Evolutionary conservation across 371 early-diverging fungal genomes (phyloP).

Genomic region (Actinomortierella ambigua): DNA sequence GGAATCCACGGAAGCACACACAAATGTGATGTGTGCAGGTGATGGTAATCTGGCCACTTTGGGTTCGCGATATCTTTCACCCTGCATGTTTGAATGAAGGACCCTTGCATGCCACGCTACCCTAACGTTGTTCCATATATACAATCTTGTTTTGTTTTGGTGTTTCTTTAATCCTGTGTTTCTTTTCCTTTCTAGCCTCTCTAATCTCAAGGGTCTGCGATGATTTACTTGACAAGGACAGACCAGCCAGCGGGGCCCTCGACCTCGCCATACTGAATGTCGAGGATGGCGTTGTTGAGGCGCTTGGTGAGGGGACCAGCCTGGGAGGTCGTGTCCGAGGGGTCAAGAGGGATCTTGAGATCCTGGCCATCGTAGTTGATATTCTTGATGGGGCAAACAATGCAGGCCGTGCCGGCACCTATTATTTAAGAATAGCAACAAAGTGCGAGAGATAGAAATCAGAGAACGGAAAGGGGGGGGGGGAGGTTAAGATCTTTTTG

Average conservation of each 20-base stretch:
- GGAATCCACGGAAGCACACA: no score
- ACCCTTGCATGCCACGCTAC: no score
- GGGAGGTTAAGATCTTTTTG: no score
- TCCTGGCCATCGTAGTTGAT: conserved; percentile 75
- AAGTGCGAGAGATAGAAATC: conserved; percentile 7
- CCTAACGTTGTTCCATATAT: no score
- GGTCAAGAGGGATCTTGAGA: conserved; percentile 87
- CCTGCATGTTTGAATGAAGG: no score
- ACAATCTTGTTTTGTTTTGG: no score
- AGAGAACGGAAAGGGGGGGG: not conserved
- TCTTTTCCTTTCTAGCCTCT: no score
- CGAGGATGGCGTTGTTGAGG: conserved; percentile 87
- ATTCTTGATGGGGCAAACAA: conserved; percentile 91
- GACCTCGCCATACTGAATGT: conserved; percentile 93
- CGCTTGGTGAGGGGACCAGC: conserved; percentile 92
- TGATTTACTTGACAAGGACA: conserved; percentile 61
- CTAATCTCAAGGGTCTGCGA: no score
- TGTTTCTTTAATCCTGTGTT: no score
- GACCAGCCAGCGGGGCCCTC: conserved; percentile 72
- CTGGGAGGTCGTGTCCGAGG: conserved; percentile 75
- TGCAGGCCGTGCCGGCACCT: conserved; percentile 96
- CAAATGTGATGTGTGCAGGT: no score
- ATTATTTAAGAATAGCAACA: conserved; percentile 69
- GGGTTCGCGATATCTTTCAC: no score
- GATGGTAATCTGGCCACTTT: no score